phyloP scores from a whole-genome alignment of 2,329 filamentous ascomycete species.

The Graphium sp. region DNA sequence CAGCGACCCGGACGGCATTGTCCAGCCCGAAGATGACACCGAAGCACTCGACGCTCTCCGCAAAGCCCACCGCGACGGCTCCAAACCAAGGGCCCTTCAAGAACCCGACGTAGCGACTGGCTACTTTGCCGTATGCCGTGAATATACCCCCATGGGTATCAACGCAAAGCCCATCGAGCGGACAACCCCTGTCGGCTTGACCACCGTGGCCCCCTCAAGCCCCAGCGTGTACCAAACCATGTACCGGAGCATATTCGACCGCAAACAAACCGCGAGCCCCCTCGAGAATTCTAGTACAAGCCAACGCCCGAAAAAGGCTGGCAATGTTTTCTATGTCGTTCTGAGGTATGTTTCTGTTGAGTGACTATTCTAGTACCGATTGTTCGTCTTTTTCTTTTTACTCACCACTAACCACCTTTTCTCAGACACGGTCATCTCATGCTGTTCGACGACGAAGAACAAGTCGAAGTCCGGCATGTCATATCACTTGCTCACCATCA shows the following conservation, averaged over 20 bases:
- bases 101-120: slow-evolving; percentile 71
- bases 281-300: slow-evolving; percentile 27
- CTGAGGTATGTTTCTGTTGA: slow-evolving; percentile 42
- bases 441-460: slow-evolving; percentile 91
- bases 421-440: slow-evolving; percentile 81
- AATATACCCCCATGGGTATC: slow-evolving; percentile 81
- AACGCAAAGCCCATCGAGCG: slow-evolving; percentile 87
- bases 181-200: slow-evolving; percentile 59
- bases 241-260: slow-evolving; percentile 91
- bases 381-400: neutral
- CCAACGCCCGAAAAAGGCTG: slow-evolving; percentile 44
- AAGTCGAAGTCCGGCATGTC: slow-evolving; percentile 90
- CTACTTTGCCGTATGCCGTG: slow-evolving; percentile 88
- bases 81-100: slow-evolving; percentile 34
- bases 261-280: slow-evolving; percentile 37
- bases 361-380: slow-evolving; percentile 1
- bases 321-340: slow-evolving; percentile 88
- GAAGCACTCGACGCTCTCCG: slow-evolving; percentile 44
- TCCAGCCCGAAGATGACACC: slow-evolving; percentile 47
- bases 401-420: slow-evolving; percentile 5
- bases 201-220: slow-evolving; percentile 60
- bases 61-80: slow-evolving; percentile 40
- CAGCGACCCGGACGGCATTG: slow-evolving; percentile 21
- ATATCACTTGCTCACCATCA: slow-evolving; percentile 82
- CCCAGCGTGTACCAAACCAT: slow-evolving; percentile 96